Evolutionary conservation across 225 moss, liverwort and hornwort species (phyloP).

Genomic region (Straminergon stramineum): DNA sequence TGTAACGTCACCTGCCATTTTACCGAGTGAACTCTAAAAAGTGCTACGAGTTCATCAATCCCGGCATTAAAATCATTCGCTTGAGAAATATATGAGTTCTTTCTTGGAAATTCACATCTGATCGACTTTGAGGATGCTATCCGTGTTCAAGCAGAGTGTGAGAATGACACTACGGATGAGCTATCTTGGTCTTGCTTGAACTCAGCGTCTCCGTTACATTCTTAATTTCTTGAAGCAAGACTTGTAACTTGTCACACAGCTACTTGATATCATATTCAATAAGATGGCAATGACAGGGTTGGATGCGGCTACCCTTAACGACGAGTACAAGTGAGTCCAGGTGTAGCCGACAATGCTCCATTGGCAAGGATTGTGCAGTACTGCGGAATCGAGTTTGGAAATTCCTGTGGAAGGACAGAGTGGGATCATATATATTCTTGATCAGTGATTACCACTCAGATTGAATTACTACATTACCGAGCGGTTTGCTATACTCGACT

Average conservation of each 20-base stretch:
- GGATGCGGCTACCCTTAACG: neutral
- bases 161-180: neutral
- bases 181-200: neutral
- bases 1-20: neutral
- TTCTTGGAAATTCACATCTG: neutral
- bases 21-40: neutral
- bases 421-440: neutral
- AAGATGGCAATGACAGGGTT: neutral
- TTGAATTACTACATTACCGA: neutral
- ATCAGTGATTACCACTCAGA: neutral
- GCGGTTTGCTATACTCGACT: neutral
- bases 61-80: neutral
- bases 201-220: neutral
- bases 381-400: neutral
- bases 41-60: neutral
- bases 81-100: neutral
- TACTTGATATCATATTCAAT: neutral
- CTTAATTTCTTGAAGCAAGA: neutral
- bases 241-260: neutral
- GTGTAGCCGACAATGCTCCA: neutral
- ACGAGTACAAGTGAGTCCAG: neutral
- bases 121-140: neutral
- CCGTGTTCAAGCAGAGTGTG: neutral
- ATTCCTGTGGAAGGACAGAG: neutral
- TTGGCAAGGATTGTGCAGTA: neutral